phyloP scores from a whole-genome alignment of 108 stramenopile species.

The Cyclotella atomus region DNA sequence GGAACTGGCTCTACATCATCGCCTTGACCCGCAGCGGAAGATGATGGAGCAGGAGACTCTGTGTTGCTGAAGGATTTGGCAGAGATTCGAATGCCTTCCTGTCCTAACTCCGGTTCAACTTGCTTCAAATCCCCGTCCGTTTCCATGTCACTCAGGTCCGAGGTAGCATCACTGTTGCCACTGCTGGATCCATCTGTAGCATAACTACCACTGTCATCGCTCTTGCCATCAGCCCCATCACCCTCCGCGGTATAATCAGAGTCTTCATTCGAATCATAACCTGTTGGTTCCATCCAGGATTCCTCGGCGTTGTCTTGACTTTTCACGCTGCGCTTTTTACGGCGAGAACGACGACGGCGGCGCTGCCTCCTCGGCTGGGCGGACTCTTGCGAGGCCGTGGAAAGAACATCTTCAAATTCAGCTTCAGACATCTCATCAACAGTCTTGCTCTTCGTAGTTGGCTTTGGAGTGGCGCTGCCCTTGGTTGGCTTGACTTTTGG shows the following conservation, averaged over 20 bases:
- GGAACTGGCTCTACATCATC: no score
- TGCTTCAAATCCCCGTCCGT: neutral
- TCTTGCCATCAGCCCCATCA: neutral
- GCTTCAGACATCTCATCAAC: neutral
- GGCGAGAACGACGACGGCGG: neutral
- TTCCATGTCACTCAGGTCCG: no score
- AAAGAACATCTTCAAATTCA: neutral
- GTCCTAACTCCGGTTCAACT: neutral
- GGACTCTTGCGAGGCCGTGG: neutral
- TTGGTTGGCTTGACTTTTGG: neutral
- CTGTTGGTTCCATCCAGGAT: constrained; percentile 1
- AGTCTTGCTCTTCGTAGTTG: no score
- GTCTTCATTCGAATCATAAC: neutral
- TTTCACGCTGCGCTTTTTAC: neutral
- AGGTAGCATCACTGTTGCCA: no score
- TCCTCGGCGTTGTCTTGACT: no score
- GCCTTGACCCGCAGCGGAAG: no score
- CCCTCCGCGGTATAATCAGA: neutral
- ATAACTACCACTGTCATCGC: no score
- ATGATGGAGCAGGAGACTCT: no score
- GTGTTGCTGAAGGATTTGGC: no score
- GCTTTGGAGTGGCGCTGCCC: neutral
- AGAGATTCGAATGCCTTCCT: neutral
- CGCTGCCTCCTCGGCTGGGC: neutral
- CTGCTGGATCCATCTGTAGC: no score